Base-by-base conservation (phyloP, 495 filamentous ascomycete species). In the Alectoria sarmentosa region DNA sequence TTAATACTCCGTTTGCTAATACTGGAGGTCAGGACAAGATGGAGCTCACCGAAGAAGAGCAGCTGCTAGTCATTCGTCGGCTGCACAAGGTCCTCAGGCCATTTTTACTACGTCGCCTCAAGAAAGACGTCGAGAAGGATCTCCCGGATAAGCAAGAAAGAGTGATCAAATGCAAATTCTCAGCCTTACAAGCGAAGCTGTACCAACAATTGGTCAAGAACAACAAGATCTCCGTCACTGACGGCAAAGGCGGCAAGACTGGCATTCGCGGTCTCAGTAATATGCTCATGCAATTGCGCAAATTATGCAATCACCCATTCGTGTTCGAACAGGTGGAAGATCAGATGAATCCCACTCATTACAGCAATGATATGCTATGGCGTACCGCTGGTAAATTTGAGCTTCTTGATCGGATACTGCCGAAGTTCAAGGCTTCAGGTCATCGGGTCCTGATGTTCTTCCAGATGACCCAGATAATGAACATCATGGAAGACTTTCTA, bases 401-500 rank as follows among this genome's bases (percentile, higher is more conserved):
- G 77, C 81, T 98, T 15, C 82, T 98, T 21, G 95, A 98, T 75
- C 82, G 94, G 38, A 81, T 98, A 60, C 75, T 98, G 49, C 94
- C 94, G 14, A 98, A 98, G 74, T 97, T 98, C 77, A 85, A 88
- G 66, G 83, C 79, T 1, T 89, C 91, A 6, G 89, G 90, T 42
- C 94, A 98, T 83, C 88, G 95, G 69, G 91, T 97, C 58, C 75
- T 98, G 72, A 98, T 98, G 88, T 98, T 98, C 83, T 98, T 98
- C 83, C 94, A 98, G 76, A 98, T 98, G 94, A 98, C 94, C 3
- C 91, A 96, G 48, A 98, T 98, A 72, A 98, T 98, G 94, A 96
- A 98, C 75, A 98, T 98, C 73, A 98, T 98, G 95, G 94, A 98
- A 70, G 94, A 98, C 76, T 98, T 94, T 76, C 79, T 98, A 61